These are phyloP conservation scores for Lanzia echinophila DNA, from an alignment of 2,329 filamentous ascomycete genomes.

Conservation along the genomic window DNA sequence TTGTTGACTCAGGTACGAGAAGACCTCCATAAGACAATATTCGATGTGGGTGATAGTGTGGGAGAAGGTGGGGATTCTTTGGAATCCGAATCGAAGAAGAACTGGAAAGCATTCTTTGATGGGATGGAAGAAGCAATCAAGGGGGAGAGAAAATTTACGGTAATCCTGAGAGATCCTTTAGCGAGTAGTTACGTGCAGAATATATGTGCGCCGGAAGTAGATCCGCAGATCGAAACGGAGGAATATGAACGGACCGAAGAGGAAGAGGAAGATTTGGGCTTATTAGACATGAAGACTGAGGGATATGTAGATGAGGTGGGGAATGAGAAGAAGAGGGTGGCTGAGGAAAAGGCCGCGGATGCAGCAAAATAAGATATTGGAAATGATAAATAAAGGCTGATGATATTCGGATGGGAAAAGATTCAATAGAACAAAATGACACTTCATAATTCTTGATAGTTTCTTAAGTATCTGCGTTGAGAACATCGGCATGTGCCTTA, in stretches of 20 bases:
- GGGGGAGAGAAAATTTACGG: conserved; percentile 72
- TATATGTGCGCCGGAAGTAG: conserved; percentile 65
- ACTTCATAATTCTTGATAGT: too few species aligned
- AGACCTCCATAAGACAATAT: conserved; percentile 83
- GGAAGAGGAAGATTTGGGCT: conserved; percentile 87
- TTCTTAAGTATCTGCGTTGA: too few species aligned
- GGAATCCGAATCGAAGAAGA: conserved; percentile 52
- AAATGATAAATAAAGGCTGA: too few species aligned
- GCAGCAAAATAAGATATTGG: conserved; percentile 2
- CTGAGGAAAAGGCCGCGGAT: conserved; percentile 9
- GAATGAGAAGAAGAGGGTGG: conserved; percentile 20
- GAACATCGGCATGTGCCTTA: too few species aligned
- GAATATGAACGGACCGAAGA: conserved; percentile 83
- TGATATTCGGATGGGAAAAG: too few species aligned
- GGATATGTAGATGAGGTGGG: conserved; percentile 49
- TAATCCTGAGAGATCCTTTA: conserved; percentile 80
- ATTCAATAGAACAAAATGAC: too few species aligned
- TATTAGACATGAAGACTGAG: conserved; percentile 90
- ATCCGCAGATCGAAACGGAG: conserved; percentile 74
- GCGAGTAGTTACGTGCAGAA: conserved; percentile 94
- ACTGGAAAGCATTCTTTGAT: conserved; percentile 78
- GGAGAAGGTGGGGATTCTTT: conserved; percentile 73
- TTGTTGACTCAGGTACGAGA: conserved; percentile 87
- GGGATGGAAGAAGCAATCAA: conserved; percentile 70
- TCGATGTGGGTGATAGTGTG: conserved; percentile 54